These are phyloP conservation scores for Mycena epipterygia DNA, from an alignment of 768 basidiomycete genomes.

Conservation along the genomic window DNA sequence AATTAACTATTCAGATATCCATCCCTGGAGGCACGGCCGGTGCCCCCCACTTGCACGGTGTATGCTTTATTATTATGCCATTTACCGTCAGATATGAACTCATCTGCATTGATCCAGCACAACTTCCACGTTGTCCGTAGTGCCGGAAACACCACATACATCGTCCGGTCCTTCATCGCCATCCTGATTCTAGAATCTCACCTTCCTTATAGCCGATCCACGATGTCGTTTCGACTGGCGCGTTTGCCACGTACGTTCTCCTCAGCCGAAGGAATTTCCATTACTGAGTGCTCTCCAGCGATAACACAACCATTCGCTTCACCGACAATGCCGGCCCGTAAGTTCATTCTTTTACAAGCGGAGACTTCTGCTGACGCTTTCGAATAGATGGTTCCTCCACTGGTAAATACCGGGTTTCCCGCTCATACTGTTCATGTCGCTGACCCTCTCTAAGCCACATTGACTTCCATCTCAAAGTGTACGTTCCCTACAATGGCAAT, in stretches of 20 bases:
- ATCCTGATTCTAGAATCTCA: neutral
- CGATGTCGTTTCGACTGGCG: slow-evolving; percentile 27
- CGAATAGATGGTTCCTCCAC: slow-evolving; percentile 13
- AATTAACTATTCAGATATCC: slow-evolving; percentile 35
- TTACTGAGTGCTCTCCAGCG: slow-evolving; percentile 6
- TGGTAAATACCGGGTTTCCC: slow-evolving; percentile 28
- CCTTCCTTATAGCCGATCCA: slow-evolving; percentile 4
- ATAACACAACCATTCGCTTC: slow-evolving; percentile 57
- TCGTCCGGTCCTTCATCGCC: slow-evolving; percentile 38
- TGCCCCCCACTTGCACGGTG: slow-evolving; percentile 34
- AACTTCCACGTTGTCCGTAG: slow-evolving; percentile 48
- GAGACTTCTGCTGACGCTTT: neutral
- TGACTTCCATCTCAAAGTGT: slow-evolving; percentile 47
- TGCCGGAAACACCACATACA: slow-evolving; percentile 41
- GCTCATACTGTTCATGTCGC: slow-evolving; percentile 18
- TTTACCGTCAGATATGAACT: no score
- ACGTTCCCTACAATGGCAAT: neutral
- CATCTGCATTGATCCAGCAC: slow-evolving; percentile 41
- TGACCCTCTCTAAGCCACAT: slow-evolving; percentile 38
- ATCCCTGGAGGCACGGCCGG: slow-evolving; percentile 45
- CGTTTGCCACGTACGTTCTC: neutral
- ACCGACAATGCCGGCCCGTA: slow-evolving; percentile 56
- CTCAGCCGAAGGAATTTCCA: neutral
- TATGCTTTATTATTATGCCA: neutral
- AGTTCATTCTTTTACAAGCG: slow-evolving; percentile 49